Percentiles rank a stretch among this genome's conserved stretches.
Evolutionary conservation across 495 filamentous ascomycete genomes (phyloP).

Genomic region (Bombardia bombarda): DNA sequence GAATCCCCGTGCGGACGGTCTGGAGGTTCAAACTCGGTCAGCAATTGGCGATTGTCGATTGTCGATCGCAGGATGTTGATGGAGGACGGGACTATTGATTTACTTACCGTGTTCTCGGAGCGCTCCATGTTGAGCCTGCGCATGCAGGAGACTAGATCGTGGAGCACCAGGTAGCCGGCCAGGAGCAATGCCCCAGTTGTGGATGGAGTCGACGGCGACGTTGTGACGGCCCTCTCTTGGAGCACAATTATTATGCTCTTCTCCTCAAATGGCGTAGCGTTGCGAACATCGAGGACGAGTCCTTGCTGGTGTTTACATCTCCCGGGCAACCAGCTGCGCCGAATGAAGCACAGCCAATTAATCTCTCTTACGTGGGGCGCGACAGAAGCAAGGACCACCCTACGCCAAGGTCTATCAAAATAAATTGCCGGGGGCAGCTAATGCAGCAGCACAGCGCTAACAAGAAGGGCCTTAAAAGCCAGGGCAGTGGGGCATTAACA

Average conservation of each 20-base stretch:
- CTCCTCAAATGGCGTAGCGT: slow-evolving; percentile 23
- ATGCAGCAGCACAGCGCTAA: no score
- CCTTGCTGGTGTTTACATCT: slow-evolving; percentile 15
- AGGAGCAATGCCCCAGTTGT: slow-evolving; percentile 25
- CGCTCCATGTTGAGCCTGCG: slow-evolving; percentile 31
- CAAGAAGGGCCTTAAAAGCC: no score
- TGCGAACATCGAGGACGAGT: slow-evolving; percentile 6
- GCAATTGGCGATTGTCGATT: not conserved
- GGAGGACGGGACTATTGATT: no score
- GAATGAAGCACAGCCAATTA: slow-evolving; percentile 7
- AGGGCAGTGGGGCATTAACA: no score
- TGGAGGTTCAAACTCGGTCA: no score
- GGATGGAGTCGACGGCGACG: slow-evolving; percentile 18
- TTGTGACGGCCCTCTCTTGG: slow-evolving; percentile 14
- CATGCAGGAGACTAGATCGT: slow-evolving; percentile 22
- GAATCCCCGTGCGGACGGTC: slow-evolving; percentile 15
- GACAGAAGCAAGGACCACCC: not conserved
- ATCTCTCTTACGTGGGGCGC: not conserved
- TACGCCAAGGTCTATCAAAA: no score
- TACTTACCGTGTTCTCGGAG: slow-evolving; percentile 34
- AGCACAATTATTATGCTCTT: slow-evolving; percentile 15
- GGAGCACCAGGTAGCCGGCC: slow-evolving; percentile 21
- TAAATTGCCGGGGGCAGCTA: no score
- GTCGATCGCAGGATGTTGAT: no score
- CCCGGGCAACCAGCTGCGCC: slow-evolving; percentile 17